phyloP scores from a whole-genome alignment of 352 stramenopile genomes.

The Globisporangium heterothallicum region DNA sequence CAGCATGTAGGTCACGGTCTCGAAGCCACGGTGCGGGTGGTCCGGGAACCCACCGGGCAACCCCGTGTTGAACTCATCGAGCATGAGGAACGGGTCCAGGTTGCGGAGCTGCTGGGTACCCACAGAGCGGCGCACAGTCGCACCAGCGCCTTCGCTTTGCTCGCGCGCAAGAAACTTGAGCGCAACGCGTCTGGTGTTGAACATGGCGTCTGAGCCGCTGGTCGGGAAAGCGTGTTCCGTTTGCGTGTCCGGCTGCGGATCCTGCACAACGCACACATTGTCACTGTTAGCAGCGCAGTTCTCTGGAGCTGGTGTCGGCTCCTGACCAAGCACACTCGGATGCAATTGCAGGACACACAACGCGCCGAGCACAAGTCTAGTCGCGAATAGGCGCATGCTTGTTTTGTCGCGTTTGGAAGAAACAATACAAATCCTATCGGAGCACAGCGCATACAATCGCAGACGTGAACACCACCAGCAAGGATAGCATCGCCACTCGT shows the following conservation, averaged over 20 bases:
- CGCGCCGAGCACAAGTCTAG: neutral
- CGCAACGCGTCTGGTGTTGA: conserved; percentile 32
- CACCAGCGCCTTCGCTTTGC: conserved; percentile 48
- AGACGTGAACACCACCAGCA: neutral
- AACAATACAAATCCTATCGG: too few species aligned
- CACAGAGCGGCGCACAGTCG: conserved; percentile 47
- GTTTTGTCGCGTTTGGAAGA: too few species aligned
- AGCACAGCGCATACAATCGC: neutral
- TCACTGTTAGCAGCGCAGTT: conserved; percentile 1
- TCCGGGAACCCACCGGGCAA: conserved; percentile 82
- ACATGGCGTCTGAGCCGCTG: neutral
- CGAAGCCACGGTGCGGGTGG: conserved; percentile 90
- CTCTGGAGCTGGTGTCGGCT: conserved; percentile 1
- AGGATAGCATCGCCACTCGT: too few species aligned
- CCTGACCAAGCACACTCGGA: conserved; percentile 1
- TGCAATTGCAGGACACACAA: conserved; percentile 6
- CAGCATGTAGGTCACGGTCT: conserved; percentile 90
- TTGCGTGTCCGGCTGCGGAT: neutral
- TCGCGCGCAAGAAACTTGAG: conserved; percentile 51
- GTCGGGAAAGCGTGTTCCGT: neutral
- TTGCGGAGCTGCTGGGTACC: conserved; percentile 40
- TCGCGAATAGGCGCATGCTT: neutral
- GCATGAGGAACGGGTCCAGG: conserved; percentile 55
- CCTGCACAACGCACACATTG: neutral
- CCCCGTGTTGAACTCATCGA: conserved; percentile 49